phyloP scores from a whole-genome alignment of 257 asterid genomes.

The Handroanthus guayacan region DNA sequence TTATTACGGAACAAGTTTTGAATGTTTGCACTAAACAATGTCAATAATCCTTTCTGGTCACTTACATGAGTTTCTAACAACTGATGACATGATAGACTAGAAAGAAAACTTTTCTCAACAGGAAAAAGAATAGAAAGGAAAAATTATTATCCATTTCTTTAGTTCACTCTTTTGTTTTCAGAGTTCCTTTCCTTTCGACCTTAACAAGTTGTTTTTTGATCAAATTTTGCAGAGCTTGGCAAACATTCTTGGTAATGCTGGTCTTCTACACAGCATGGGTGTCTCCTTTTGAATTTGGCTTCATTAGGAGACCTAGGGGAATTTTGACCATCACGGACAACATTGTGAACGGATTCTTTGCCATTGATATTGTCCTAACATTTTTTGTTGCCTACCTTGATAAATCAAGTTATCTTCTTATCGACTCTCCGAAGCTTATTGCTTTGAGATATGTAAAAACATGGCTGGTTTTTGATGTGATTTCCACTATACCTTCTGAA shows the following conservation, averaged over 20 bases:
- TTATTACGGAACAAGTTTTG: too few relatives aligned
- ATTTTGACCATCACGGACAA: conserved; percentile 60
- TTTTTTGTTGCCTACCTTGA: conserved; percentile 85
- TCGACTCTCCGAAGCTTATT: conserved; percentile 59
- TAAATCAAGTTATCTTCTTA: conserved; percentile 56
- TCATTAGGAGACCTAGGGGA: conserved; percentile 45
- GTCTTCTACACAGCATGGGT: conserved; percentile 91
- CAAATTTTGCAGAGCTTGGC: conserved; percentile 63
- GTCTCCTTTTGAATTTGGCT: conserved; percentile 75
- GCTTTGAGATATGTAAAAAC: conserved; percentile 62
- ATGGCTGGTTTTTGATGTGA: conserved; percentile 68
- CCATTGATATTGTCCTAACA: conserved; percentile 68
- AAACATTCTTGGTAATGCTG: conserved; percentile 53
- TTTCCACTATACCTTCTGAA: conserved; percentile 75
- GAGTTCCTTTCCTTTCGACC: too few relatives aligned
- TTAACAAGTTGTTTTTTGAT: too few relatives aligned
- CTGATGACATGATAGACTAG: too few relatives aligned
- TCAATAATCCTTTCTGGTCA: too few relatives aligned
- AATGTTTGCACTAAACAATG: too few relatives aligned
- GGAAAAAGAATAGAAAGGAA: too few relatives aligned
- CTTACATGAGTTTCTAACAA: too few relatives aligned
- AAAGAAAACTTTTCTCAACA: too few relatives aligned
- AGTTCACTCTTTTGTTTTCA: too few relatives aligned
- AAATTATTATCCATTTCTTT: too few relatives aligned
- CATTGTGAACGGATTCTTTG: conserved; percentile 61